These are phyloP conservation scores for Grifola frondosa DNA, from an alignment of 1,284 basidiomycete species.

Conservation along the genomic window DNA sequence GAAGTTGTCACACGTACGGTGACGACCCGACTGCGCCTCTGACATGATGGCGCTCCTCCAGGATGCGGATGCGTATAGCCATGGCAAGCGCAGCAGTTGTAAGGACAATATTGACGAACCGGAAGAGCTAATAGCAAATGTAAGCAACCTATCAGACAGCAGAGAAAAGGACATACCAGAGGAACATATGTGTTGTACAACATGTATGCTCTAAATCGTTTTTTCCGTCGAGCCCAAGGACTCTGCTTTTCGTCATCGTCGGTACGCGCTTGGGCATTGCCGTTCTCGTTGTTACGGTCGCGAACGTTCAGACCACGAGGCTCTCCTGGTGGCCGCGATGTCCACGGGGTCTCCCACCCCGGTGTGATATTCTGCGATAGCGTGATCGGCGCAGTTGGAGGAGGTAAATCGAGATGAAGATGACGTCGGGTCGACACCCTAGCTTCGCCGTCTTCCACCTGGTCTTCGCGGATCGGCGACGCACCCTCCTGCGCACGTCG, in stretches of 20 bases:
- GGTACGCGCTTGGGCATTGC: slow-evolving; percentile 31
- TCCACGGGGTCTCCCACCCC: slow-evolving; percentile 71
- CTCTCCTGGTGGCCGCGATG: slow-evolving; percentile 40
- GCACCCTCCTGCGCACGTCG: slow-evolving; percentile 31
- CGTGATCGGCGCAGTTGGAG: slow-evolving; percentile 47
- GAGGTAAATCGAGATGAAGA: slow-evolving; percentile 41
- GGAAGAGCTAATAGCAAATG: slow-evolving; percentile 63
- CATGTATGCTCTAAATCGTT: slow-evolving; percentile 61
- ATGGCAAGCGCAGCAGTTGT: slow-evolving; percentile 79
- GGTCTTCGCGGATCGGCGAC: slow-evolving; percentile 14
- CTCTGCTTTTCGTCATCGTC: slow-evolving; percentile 37
- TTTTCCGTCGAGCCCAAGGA: slow-evolving; percentile 47
- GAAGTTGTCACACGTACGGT: slow-evolving; percentile 49
- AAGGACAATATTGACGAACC: slow-evolving; percentile 81
- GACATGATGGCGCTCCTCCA: slow-evolving; percentile 51
- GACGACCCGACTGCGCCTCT: slow-evolving; percentile 80
- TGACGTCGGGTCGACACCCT: slow-evolving; percentile 20
- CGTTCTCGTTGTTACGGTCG: slow-evolving; percentile 17
- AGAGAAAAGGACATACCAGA: slow-evolving; percentile 47
- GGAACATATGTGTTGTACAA: slow-evolving; percentile 75
- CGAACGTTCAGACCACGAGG: slow-evolving; percentile 3
- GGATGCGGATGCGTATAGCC: slow-evolving; percentile 70
- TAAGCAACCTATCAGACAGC: slow-evolving; percentile 8
- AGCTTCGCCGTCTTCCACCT: slow-evolving; percentile 9
- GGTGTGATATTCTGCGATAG: slow-evolving; percentile 55